Evolutionary conservation across 192 early-diverging fungal species (phyloP), one percentile per base, ranked within the genome.

Genomic region (Paraglomus occultum): DNA sequence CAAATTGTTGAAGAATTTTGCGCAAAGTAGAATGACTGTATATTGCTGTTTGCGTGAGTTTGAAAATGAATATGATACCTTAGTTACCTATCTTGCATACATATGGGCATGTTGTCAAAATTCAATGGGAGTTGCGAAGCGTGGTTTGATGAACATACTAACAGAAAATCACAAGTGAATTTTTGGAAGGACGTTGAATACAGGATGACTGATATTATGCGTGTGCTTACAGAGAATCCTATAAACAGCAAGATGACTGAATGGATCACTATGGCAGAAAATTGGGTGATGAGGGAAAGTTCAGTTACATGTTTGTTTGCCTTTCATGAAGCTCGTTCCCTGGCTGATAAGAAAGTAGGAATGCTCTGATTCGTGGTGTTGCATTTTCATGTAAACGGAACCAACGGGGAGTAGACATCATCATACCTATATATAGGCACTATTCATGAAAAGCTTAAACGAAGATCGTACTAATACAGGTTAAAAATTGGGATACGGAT

Each of bases 381-480:
- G 57, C 31, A 39, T 59, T 7, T 59, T 59, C 38, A 59, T 59
- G 57, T 59, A 59, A 59, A 59, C 9, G 57, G 43, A 59, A 59
- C 43, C 57, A 59, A 31, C 7, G 23, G 31, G 31, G 4, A 59
- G 57, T 59, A 59, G 57, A 59, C 43, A 59, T 59, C 4, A 59
- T 59, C 3, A 59, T 59, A 59, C 31, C 57, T 59, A 43, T 59
- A 39, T 59, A 59, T 59, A 59, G 22, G 57, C 57, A 5, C 57
- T 59, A 11, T 59, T 59, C 1, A 23, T 59, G 57, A 59, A 59
- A 59, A 59, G 31, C 10, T 4, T 59, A 59, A 15, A n/a, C 57
- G 38, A 59, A 39, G 57, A 59, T 59, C 57, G n/a, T 59, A 59
- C 31, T 59, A 59, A 59, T 59, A 43, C 7, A 59, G 43, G 23